These are phyloP conservation scores for Tirmania nivea DNA, from an alignment of 495 filamentous ascomycete genomes.

Conservation along the genomic window DNA sequence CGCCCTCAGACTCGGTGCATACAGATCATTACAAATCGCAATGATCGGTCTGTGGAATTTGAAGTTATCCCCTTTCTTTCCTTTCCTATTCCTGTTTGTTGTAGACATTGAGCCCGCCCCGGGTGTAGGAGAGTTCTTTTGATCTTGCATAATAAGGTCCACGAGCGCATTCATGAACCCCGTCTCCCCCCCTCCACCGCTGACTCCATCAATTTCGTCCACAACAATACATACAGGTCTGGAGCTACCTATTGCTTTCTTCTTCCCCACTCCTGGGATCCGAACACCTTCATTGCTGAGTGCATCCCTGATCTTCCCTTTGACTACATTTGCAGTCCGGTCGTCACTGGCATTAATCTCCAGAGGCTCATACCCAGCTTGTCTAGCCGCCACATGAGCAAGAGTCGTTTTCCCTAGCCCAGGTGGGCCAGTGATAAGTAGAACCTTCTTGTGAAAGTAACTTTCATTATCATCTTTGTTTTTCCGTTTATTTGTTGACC, in stretches of 20 bases:
- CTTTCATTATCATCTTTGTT: slow-evolving; percentile 33
- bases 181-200: slow-evolving; percentile 46
- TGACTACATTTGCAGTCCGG: slow-evolving; percentile 56
- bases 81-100: slow-evolving; percentile 23
- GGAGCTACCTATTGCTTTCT: slow-evolving; percentile 35
- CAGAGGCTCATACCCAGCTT: slow-evolving; percentile 86
- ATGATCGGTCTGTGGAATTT: slow-evolving; percentile 70
- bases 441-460: slow-evolving; percentile 56
- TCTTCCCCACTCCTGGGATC: slow-evolving; percentile 42
- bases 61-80: slow-evolving; percentile 61
- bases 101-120: slow-evolving; percentile 19
- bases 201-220: slow-evolving; percentile 90
- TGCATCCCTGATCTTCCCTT: slow-evolving; percentile 60
- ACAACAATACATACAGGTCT: slow-evolving; percentile 83
- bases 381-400: slow-evolving; percentile 83
- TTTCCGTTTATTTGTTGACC: slow-evolving; percentile 21
- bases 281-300: slow-evolving; percentile 78
- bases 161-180: slow-evolving; percentile 91
- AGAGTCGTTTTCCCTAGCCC: slow-evolving; percentile 91
- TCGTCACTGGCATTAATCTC: slow-evolving; percentile 78
- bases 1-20: slow-evolving; percentile 68
- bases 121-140: slow-evolving; percentile 39
- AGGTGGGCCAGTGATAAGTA: slow-evolving; percentile 74
- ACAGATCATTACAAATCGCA: slow-evolving; percentile 94
- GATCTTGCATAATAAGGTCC: slow-evolving; percentile 63